phyloP scores from a whole-genome alignment of 768 basidiomycete genomes.

The Macrocybe gigantea region DNA sequence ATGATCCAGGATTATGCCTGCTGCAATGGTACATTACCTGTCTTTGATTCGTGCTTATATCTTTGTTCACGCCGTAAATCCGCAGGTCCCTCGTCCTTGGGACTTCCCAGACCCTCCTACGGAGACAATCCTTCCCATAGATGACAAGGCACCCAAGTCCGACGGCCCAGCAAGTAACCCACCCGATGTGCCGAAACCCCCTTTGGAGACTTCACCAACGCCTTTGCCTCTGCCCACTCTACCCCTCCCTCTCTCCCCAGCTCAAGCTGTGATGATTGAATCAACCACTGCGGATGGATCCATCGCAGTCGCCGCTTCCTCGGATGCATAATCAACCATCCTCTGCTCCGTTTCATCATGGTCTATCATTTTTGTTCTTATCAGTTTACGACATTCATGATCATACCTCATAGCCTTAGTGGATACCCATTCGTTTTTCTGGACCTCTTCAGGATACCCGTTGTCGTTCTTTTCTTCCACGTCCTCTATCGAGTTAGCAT shows the following conservation, averaged over 20 bases:
- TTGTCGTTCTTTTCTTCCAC: no score
- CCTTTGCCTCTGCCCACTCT: background rate
- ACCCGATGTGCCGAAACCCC: slow-evolving; percentile 12
- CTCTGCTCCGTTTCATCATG: background rate
- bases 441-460: no score
- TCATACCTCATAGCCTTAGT: background rate
- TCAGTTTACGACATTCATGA: background rate
- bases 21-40: slow-evolving; percentile 43
- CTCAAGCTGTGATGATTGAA: background rate
- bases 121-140: slow-evolving; percentile 10
- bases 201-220: slow-evolving; percentile 1
- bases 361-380: background rate
- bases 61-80: slow-evolving; percentile 2
- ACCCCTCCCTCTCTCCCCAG: background rate
- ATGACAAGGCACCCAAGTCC: background rate
- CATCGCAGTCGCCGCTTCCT: background rate
- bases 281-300: background rate
- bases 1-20: slow-evolving; percentile 58
- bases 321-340: background rate
- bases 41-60: background rate
- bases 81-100: slow-evolving; percentile 64
- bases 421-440: no score
- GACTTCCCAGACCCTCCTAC: slow-evolving; percentile 48
- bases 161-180: background rate
- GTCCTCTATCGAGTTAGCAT: no score